Base-by-base conservation (phyloP, 2,329 filamentous ascomycete species). In the Trichoderma sp. region DNA sequence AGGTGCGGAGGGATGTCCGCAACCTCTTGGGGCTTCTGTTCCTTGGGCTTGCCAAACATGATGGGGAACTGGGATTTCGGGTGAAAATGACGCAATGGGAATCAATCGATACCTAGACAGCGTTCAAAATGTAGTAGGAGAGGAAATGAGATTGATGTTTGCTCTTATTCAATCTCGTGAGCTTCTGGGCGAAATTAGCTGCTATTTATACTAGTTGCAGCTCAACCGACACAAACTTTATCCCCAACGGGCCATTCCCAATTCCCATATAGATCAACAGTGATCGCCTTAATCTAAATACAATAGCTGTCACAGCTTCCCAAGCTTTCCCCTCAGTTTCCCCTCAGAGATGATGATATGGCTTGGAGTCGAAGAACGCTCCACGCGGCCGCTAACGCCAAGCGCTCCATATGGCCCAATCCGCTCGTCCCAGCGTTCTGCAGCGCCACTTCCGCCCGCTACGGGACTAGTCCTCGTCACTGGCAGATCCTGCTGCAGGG, bases 1-100 rank as follows among this genome's bases (percentile, higher is more conserved):
- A 84, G 70, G 52, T 79, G 75, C 1, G 79, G 76, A 8, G 82
- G 81, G 46, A 83, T 72, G 55, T 79, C 69, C 39, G 80, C 81
- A 4, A 76, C 72, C 46, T 78, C 76, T 5, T 73, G 74, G 11
- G 72, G 69, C 51, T 73, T 63, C 34, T 73, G 75, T 14, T 72
- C 68, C 52, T 76, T 75, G 59, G 73, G 71, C 28, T 74, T 76
- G 52, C 63, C 63, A 32, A 66, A 66, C 63, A 66, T 66, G n/a
- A 2, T 66, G 51, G 16, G 2, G 21, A 21, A 21, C 6, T 18
- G 49, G 5, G 18, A 16, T 18, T 6, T 4, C 11, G 1, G 49
- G 4, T 7, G 2, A 16, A 6, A 13, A 3, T 13, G 32, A 34
- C 14, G 11, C 32, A 34, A 34, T 14, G 32, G 32, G 32, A 13